These are phyloP conservation scores for Verticillium tricorpus DNA, from an alignment of 2,329 filamentous ascomycete genomes.

Conservation along the genomic window DNA sequence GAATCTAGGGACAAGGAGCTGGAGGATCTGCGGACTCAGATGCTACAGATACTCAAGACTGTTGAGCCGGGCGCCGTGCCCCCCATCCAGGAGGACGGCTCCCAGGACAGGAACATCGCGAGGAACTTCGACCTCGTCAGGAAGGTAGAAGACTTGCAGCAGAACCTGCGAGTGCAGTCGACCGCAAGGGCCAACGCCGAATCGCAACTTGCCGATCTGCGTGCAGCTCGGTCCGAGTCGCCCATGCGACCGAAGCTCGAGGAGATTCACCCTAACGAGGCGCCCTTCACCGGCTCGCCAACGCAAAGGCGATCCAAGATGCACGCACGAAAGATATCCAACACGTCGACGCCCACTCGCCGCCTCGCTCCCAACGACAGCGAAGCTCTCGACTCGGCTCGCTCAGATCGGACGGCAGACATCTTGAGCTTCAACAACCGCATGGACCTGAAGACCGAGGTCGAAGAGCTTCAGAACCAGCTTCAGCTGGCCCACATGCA, in stretches of 20 bases:
- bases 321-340: conserved; percentile 60
- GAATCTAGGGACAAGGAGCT: conserved; percentile 80
- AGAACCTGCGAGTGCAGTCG: conserved; percentile 77
- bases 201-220: conserved; percentile 72
- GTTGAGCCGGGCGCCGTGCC: conserved; percentile 73
- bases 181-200: conserved; percentile 81
- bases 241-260: conserved; percentile 72
- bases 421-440: conserved; percentile 79
- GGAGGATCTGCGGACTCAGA: conserved; percentile 71
- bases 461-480: conserved; percentile 91
- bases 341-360: conserved; percentile 72
- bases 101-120: conserved; percentile 47
- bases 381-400: conserved; percentile 61
- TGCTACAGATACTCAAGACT: conserved; percentile 78
- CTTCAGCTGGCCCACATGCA: conserved; percentile 93
- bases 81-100: conserved; percentile 55
- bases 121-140: conserved; percentile 80
- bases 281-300: conserved; percentile 69
- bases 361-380: conserved; percentile 55
- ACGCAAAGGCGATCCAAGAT: conserved; percentile 57
- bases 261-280: conserved; percentile 82
- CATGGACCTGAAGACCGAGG: conserved; percentile 85
- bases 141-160: conserved; percentile 83
- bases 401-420: conserved; percentile 82
- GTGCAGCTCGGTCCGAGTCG: conserved; percentile 64